Evolutionary conservation across 192 early-diverging fungal genomes (phyloP).

Genomic region (Oehlia diaphana): DNA sequence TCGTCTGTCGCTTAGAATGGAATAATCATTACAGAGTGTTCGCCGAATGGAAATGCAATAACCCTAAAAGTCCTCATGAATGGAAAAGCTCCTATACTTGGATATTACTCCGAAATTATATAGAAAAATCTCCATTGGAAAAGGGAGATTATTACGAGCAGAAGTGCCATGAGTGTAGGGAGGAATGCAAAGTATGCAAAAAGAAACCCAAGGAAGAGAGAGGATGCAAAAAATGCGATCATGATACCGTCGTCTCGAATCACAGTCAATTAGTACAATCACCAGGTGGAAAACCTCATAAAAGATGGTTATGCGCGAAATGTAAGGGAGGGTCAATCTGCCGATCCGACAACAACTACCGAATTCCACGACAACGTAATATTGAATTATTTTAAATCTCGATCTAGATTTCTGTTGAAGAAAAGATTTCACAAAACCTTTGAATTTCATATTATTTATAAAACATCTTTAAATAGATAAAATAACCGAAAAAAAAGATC

Average conservation of each 20-base stretch:
- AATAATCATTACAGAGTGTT: conserved; percentile 10
- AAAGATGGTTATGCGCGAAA: conserved; percentile 3
- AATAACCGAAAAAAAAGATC: too few relatives aligned
- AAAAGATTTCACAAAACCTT: too few relatives aligned
- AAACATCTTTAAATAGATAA: too few relatives aligned
- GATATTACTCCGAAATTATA: conserved; percentile 24
- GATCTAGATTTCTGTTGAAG: too few relatives aligned
- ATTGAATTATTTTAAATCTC: too few relatives aligned
- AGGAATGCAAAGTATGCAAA: too few relatives aligned
- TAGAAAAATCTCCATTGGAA: not conserved
- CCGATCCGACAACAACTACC: too few relatives aligned
- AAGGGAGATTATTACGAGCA: conserved; percentile 4
- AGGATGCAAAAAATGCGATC: not conserved
- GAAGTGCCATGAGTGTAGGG: not conserved
- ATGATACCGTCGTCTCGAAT: not conserved
- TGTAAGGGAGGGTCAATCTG: not conserved
- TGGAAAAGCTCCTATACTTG: conserved; percentile 26
- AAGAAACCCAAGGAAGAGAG: too few relatives aligned
- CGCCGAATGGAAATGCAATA: conserved; percentile 1
- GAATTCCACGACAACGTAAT: too few relatives aligned
- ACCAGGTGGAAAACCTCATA: not conserved
- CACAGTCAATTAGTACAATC: not conserved
- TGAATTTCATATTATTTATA: too few relatives aligned
- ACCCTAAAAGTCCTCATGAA: not conserved
- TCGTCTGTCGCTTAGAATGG: conserved; percentile 7